Evolutionary conservation across 108 stramenopile species (phyloP).

Genomic region (Cylindrotheca fusiformis): DNA sequence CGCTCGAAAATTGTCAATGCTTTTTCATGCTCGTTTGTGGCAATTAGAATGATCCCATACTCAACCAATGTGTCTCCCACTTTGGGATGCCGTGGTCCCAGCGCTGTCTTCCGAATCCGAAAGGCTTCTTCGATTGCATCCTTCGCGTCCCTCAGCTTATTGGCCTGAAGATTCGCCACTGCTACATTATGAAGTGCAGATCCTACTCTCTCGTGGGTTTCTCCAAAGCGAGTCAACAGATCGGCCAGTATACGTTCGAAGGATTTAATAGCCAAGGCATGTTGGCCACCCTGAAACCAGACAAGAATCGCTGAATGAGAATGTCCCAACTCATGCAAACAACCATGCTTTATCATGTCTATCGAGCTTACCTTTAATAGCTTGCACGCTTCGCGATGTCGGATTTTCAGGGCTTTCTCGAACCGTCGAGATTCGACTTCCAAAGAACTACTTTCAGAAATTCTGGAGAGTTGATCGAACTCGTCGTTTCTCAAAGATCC

Average conservation of each 20-base stretch:
- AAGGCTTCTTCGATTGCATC: conserved; percentile 69
- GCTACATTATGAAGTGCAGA: conserved; percentile 68
- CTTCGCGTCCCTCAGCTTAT: conserved; percentile 51
- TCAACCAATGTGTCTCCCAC: conserved; percentile 68
- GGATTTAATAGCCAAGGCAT: conserved; percentile 38
- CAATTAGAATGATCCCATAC: conserved; percentile 56
- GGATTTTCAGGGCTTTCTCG: conserved; percentile 36
- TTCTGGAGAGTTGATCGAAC: conserved; percentile 1
- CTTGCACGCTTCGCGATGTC: conserved; percentile 52
- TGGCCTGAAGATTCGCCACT: conserved; percentile 56
- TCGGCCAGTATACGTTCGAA: conserved; percentile 57
- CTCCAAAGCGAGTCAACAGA: conserved; percentile 42
- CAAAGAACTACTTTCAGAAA: background rate
- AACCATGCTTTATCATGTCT: no score
- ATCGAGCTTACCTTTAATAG: conserved; percentile 54
- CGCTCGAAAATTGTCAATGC: conserved; percentile 44
- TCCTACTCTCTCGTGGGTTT: conserved; percentile 50
- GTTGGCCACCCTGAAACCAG: conserved; percentile 39
- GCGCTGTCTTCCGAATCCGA: conserved; percentile 43
- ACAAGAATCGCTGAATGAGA: background rate
- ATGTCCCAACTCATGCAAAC: no score
- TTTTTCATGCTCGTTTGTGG: conserved; percentile 56
- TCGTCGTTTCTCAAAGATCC: conserved; percentile 6
- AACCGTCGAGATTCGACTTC: conserved; percentile 15
- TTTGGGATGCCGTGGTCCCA: conserved; percentile 45